phyloP scores from a whole-genome alignment of 257 asterid genomes.

The Solanum piurae region DNA sequence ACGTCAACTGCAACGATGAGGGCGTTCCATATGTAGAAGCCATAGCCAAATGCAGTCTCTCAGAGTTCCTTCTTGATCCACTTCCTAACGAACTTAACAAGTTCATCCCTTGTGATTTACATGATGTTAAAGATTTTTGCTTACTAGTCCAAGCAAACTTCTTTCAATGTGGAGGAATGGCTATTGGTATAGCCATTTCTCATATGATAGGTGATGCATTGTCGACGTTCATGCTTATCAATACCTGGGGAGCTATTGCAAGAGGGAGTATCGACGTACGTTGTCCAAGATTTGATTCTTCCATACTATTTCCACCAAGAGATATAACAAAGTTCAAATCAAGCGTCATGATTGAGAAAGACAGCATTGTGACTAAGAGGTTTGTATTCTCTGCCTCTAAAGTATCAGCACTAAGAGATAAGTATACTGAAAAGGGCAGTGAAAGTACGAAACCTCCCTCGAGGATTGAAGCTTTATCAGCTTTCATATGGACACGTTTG shows the following conservation, averaged over 20 bases:
- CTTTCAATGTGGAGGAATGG: slow-evolving; percentile 34
- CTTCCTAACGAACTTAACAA: slow-evolving; percentile 15
- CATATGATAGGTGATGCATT: slow-evolving; percentile 36
- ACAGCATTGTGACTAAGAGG: slow-evolving; percentile 19
- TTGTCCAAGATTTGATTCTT: slow-evolving; percentile 19
- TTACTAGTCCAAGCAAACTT: slow-evolving; percentile 14
- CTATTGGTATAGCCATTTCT: slow-evolving; percentile 20
- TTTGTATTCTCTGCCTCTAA: slow-evolving; percentile 24
- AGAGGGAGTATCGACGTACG: not conserved
- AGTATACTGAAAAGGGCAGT: slow-evolving; percentile 12
- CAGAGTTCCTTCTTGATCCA: slow-evolving; percentile 6
- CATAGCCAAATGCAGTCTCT: slow-evolving; percentile 18
- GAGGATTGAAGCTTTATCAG: slow-evolving; percentile 28
- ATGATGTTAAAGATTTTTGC: slow-evolving; percentile 8
- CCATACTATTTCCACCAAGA: slow-evolving; percentile 29
- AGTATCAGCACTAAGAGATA: slow-evolving; percentile 16
- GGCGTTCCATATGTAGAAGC: slow-evolving; percentile 32
- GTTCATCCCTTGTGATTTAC: slow-evolving; percentile 23
- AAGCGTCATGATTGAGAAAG: slow-evolving; percentile 9
- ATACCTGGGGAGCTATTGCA: slow-evolving; percentile 32
- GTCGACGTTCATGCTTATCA: slow-evolving; percentile 13
- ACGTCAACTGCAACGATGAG: slow-evolving; percentile 31
- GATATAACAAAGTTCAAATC: slow-evolving; percentile 10
- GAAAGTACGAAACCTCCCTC: slow-evolving; percentile 8
- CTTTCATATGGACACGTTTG: slow-evolving; percentile 36